Conservation (phyloP, 148 eudicot genomes). For the Pharnaceum exiguum region DNA sequence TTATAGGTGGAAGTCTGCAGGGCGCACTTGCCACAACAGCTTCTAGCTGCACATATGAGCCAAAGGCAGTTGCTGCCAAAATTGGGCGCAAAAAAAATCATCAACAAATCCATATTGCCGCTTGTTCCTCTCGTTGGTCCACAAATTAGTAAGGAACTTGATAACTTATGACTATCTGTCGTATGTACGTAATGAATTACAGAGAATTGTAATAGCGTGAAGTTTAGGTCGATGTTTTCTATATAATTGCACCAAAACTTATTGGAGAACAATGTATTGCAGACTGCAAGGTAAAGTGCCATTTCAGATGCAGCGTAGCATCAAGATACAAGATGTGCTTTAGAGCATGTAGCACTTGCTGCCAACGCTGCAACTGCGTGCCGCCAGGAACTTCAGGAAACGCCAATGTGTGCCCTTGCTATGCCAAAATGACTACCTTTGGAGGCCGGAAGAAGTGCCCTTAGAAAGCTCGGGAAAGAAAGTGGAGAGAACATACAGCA, state of each 20-base stretch:
- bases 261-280: too few relatives aligned
- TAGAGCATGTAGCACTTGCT: conserved; percentile 48
- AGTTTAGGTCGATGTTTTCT: too few relatives aligned
- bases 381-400: conserved; percentile 46
- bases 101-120: not conserved
- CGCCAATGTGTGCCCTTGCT: conserved; percentile 39
- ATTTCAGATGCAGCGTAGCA: conserved; percentile 14
- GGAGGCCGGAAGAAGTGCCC: conserved; percentile 47
- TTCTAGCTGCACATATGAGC: too few relatives aligned
- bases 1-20: conserved; percentile 21
- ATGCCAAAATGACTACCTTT: conserved; percentile 34
- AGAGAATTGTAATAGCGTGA: too few relatives aligned
- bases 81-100: too few relatives aligned
- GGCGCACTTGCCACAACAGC: too few relatives aligned
- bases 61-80: too few relatives aligned
- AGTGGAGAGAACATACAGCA: not conserved
- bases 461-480: not conserved
- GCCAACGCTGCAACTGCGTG: conserved; percentile 50
- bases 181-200: too few relatives aligned
- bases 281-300: conserved; percentile 28
- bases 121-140: conserved; percentile 13
- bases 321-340: conserved; percentile 31
- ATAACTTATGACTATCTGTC: too few relatives aligned
- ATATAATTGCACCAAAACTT: not conserved
- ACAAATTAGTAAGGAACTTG: conserved; percentile 9